Evolutionary conservation across 805 yeast species (phyloP), one percentile per base, ranked within the genome.

Genomic region (Tetrapisispora phaffii): DNA sequence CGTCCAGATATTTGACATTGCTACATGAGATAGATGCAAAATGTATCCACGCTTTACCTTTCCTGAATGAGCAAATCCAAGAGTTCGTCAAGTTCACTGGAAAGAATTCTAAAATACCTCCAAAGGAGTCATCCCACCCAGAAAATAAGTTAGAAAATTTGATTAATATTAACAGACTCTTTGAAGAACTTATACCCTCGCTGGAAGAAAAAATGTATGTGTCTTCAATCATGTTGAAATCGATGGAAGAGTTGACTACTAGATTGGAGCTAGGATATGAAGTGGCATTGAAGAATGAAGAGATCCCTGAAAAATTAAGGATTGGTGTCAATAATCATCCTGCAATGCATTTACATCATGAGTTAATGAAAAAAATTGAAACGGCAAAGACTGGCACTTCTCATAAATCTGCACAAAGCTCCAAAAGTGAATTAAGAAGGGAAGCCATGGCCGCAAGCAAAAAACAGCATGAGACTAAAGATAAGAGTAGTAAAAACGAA

Each of bases 151-250:
- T 55, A 44, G 47, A 55, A 28, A 59, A 61, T 50, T 40, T 58
- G 21, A 65, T 61, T 33, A 45, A 49, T 12, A 69, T 77, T 26
- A 70, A 73, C 28, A 53, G 54, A 15, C 52, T 70, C 29, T 68
- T 78, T 17, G 69, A 72, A 50, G 95, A 85, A 47, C 71, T 90
- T 45, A 79, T 90, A 70, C 97, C 97, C 0, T 85, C 96, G 49
- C 66, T 90, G 45, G 97, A 90, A 60, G 97, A 93, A 62, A 93
- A 93, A 65, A 87, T 93, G 94, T 97, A 90, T 62, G 96, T 93
- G 35, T 90, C 97, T 4, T 82, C 90, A 1, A 81, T 86, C 34
- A 96, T 97, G 20, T 75, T 85, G 26, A 97, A 89, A 54, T 74
- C 81, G 12, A 73, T 88, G 39, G 67, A 73, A 26, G 77, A 80